Evolutionary conservation across 192 early-diverging fungal genomes (phyloP), one percentile per base, ranked within the genome.

Genomic region (Borealophlyctis nickersoniae): DNA sequence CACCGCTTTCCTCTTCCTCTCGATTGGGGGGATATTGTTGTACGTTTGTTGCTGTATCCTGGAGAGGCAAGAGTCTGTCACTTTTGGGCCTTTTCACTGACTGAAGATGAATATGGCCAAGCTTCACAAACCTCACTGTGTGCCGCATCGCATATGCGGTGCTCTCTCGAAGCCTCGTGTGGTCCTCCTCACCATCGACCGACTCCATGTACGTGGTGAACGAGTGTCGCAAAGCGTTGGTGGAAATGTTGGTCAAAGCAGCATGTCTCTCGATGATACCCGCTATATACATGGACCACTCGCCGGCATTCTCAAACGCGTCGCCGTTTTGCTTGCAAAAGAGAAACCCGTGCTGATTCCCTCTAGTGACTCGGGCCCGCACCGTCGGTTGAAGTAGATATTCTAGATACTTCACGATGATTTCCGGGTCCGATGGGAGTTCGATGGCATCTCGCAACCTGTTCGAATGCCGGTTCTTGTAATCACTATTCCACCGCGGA

Each of bases 311-410:
- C 14, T 27, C 13, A 28, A 62, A 62, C 23, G 4, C 19, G 16
- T 62, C 49, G 22, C 60, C 60, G 30, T 32, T 51, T 13, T 14
- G 48, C 45, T 62, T 62, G 60, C 60, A 62, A 49, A 62, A 62
- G 23, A 62, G 60, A 29, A 29, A 62, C 23, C 49, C 60, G 31
- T 62, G 60, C 19, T 26, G 26, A 19, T 62, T 32, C 24, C 22
- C 60, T 24, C 60, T 14, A 24, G 60, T 23, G 30, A 62, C 13
- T 3, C 16, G 19, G 29, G 28, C 2, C 2, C 60, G 49, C 22
- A 62, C 60, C 60, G 27, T 14, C n/a, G 60, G 60, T 16, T 11
- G 13, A 39, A 62, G 49, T 14, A 62, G 60, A 39, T 49, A 62
- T 14, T 51, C 29, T 2, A 62, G 49, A 50, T 62, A 29, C 45